Evolutionary conservation across 1,284 basidiomycete species (phyloP), one percentile per base, ranked within the genome.

Genomic region (Hortiboletus rubellus): DNA sequence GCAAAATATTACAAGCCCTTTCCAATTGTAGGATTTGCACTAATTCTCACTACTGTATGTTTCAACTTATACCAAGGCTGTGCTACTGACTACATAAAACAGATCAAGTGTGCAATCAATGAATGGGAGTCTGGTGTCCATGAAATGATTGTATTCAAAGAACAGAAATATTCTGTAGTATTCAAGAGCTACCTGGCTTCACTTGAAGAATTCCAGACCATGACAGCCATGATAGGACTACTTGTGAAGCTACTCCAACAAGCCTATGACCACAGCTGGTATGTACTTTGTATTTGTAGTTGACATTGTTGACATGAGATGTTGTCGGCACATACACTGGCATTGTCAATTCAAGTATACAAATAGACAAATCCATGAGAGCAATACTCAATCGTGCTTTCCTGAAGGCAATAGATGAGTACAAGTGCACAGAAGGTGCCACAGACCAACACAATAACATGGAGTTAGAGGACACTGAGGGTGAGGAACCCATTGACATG

Each of bases 101-200:
- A 54, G 46, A 50, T 54, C 8, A n/a, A n/a, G n/a, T 54, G 52
- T 30, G 46, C 22, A 3, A 43, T 54, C n/a, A 30, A 50, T 3
- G 2, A 48, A 47, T 53, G 52, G 52, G 38, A 33, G 7, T 22
- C 30, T 3, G 22, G 44, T 7, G 1, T 12, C 6, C 27, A 27
- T 7, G 27, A 27, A 27, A 27, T 27, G 27, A 27, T 27, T 27
- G 27, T 27, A 5, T 27, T 27, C 27, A 27, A 3, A 3, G 3
- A 27, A 3, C 3, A 3, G 1, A n/a, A 54, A 8, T 43, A 18
- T n/a, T 50, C 22, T 3, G 7, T 1, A 0, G 17, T 41, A 0
- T 53, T 38, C 18, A 24, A 8, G n/a, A 40, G 34, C 27, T 45
- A 53, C n/a, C 4, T 50, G 5, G 30, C 10, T 17, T 50, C 31